Evolutionary conservation across 2,329 filamentous ascomycete genomes (phyloP), one percentile per base, ranked within the genome.

Genomic region (Cucurbitaria berberidis): DNA sequence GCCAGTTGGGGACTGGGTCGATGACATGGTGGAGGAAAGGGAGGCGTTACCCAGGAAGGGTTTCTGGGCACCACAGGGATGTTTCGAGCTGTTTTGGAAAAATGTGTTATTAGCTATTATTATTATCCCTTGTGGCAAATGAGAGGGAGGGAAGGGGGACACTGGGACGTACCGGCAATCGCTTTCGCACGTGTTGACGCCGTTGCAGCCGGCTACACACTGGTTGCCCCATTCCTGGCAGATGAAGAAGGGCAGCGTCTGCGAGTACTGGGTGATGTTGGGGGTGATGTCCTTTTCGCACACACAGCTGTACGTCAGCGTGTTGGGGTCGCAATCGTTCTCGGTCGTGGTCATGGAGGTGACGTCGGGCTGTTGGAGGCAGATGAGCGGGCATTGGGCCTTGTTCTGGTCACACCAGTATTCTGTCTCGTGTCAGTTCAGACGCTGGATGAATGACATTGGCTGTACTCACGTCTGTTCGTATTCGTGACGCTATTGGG

Each of bases 211-310:
- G 2, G 61, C 68, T 11, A 89, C 86, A 72, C 89, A 91, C 75
- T 91, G 84, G 72, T 79, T 85, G 64, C 85, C 87, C 82, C 83
- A 91, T 76, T 89, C 82, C 41, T 81, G 82, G 82, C 90, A 95
- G 65, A 86, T 82, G 77, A 87, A 90, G 82, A 86, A 93, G 29
- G 90, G 90, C 22, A 95, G 80, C 1, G 90, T 93, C 64, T 91
- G 82, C 18, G 87, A 88, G 82, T 89, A 95, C 76, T 93, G 83
- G 67, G 87, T 85, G 43, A 90, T 77, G 76, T 93, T 92, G 62
- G 90, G 90, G 46, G 82, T 77, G 57, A 82, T 72, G 70, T 84
- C 83, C 64, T 89, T 82, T 58, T 82, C 81, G 79, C 90, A 95
- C 63, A 91, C 79, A 74, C 90, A 95, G 59, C 81, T 80, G 76